Conservation (phyloP, 805 yeast species). For the Groenewaldozyma tartarivorans region DNA sequence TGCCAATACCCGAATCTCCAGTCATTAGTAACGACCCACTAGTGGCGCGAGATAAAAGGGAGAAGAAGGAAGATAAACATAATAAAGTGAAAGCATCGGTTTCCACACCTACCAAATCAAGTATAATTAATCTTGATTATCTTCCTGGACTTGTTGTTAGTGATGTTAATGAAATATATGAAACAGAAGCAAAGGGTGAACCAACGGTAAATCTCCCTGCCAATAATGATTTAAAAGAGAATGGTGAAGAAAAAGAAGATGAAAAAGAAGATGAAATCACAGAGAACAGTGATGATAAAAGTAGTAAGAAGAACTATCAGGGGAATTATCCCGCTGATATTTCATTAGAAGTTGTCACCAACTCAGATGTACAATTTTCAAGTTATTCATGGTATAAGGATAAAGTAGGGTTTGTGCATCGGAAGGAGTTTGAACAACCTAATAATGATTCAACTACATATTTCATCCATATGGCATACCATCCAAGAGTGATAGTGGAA, state of each 20-base stretch:
- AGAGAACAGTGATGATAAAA: slow-evolving; percentile 1
- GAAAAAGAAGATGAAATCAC: not conserved
- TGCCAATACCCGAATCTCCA: slow-evolving; percentile 12
- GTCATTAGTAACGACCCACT: slow-evolving; percentile 2
- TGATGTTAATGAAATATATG: not conserved
- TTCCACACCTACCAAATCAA: not conserved
- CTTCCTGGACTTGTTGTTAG: not conserved
- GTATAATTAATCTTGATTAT: not conserved
- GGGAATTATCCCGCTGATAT: too few relatives aligned
- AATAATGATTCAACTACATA: not conserved
- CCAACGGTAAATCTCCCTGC: not conserved
- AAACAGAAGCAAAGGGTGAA: not conserved
- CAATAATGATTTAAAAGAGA: not conserved
- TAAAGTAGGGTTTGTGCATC: slow-evolving; percentile 9
- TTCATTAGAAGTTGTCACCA: not conserved
- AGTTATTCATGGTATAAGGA: slow-evolving; percentile 8
- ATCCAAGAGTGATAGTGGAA: not conserved
- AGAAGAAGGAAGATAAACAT: not conserved
- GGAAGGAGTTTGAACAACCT: slow-evolving; percentile 11
- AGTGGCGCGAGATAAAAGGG: slow-evolving; percentile 2
- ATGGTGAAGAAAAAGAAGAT: not conserved
- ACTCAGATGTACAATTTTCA: not conserved
- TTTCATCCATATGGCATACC: not conserved
- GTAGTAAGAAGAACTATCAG: not conserved
- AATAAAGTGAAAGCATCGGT: not conserved